Base-by-base conservation (phyloP, 441 rosid genomes). In the Raphanus hybrid region DNA sequence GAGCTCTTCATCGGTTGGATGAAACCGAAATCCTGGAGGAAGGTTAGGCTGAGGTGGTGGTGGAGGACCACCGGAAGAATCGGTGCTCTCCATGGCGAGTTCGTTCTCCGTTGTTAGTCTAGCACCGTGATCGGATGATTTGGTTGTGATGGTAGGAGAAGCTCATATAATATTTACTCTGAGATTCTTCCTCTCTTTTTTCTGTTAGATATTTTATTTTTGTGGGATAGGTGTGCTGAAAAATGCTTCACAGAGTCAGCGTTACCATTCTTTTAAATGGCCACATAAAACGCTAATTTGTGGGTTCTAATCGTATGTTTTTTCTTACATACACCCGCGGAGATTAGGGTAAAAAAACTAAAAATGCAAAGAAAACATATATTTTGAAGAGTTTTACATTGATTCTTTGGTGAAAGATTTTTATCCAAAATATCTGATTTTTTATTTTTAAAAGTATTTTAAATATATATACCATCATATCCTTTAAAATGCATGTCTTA, bases 1-100 rank as follows among this genome's bases (percentile, higher is more conserved):
- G 9, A 92, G 84, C 75, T 92, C 97, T 75, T 92, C 97, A 32
- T 92, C 94, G 8, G 97, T 90, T 20, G 96, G 96, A 27, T 91
- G 96, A 81, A 91, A 91, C 34, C 96, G 79, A 85, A 92, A 92
- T 0, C 97, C 97, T 7, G 97, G 97, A 0, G 97, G 97, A 12
- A 92, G 92, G 66, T 86, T 86, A 3, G 92, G 94, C 64, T 90
- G 92, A 1, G 87, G 92, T 3, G 84, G 91, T 0, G 91, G 84
- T 45, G 84, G 90, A 0, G 90, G 84, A 61, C 87, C 83, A 26
- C 91, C 70, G 2, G 92, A 90, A 0, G 92, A 91, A 69, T 90
- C 91, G 1, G 89, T 86, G 80, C 93, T 88, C 82, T 87, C 92
- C 97, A 90, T 91, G 60, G 14, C 0, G 10, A 37, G 70, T 35